A percentile compares a stretch with the other conserved stretches of the same genome.
Evolutionary conservation across 1,284 basidiomycete genomes (phyloP).

Genomic region (Singerocomus rubriflavus): DNA sequence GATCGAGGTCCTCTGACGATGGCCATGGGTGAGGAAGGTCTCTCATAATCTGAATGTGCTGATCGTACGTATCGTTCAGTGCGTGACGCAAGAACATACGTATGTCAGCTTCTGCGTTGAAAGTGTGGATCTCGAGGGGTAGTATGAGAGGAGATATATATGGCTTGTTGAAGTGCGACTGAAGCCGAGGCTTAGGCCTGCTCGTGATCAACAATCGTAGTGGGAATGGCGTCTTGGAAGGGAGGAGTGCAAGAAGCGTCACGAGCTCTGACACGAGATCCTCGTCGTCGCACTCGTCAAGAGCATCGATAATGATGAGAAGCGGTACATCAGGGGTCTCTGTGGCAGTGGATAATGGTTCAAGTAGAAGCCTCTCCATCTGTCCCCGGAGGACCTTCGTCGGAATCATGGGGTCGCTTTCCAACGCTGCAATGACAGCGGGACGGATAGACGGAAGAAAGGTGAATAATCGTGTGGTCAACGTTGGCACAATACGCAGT

Average conservation of each 20-base stretch:
- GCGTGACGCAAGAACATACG: conserved; percentile 14
- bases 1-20: conserved; percentile 15
- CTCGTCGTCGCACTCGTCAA: conserved; percentile 25
- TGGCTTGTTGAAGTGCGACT: too few species aligned
- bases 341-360: conserved; percentile 9
- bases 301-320: conserved; percentile 21
- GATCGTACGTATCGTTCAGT: not conserved
- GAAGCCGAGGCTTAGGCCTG: too few species aligned
- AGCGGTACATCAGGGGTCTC: not conserved
- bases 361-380: conserved; percentile 16
- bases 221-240: conserved; percentile 8
- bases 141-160: too few species aligned
- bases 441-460: conserved; percentile 9
- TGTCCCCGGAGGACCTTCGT: conserved; percentile 23
- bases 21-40: conserved; percentile 26
- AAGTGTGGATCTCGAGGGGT: too few species aligned
- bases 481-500: conserved; percentile 15
- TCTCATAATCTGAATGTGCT: conserved; percentile 13
- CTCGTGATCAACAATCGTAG: conserved; percentile 7
- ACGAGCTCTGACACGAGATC: conserved; percentile 18
- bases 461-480: conserved; percentile 11
- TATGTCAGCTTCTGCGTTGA: too few species aligned
- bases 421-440: conserved; percentile 7
- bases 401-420: conserved; percentile 19
- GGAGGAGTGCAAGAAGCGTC: conserved; percentile 11